These are phyloP conservation scores for Pleurotus platypus DNA, from an alignment of 768 basidiomycete species.

Conservation along the genomic window DNA sequence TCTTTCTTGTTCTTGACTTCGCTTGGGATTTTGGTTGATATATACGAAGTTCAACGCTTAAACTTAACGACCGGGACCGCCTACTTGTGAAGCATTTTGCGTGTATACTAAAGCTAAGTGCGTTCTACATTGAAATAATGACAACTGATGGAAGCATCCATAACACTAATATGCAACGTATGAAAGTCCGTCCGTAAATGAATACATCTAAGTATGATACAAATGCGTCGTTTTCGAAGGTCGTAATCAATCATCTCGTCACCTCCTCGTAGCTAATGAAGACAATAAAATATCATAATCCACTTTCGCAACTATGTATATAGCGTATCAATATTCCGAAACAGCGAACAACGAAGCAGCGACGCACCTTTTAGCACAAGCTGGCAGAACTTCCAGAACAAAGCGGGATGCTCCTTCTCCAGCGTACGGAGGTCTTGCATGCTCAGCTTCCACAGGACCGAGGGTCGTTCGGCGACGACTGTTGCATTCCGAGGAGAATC, in stretches of 20 bases:
- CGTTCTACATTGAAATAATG: no score
- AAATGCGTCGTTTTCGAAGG: no score
- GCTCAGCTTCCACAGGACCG: constrained; percentile 80
- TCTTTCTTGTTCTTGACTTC: no score
- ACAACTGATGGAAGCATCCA: no score
- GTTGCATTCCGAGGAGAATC: constrained; percentile 80
- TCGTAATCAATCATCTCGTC: not conserved
- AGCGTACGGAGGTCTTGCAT: constrained; percentile 52
- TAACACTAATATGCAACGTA: no score
- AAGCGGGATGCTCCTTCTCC: constrained; percentile 62
- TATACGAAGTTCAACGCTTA: no score
- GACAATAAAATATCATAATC: constrained; percentile 63
- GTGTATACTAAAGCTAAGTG: no score
- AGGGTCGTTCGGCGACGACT: constrained; percentile 75
- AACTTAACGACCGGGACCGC: no score
- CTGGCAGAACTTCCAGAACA: constrained; percentile 63
- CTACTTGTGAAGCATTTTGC: no score
- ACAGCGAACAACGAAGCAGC: constrained; percentile 27
- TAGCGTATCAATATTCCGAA: constrained; percentile 34
- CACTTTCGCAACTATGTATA: constrained; percentile 52
- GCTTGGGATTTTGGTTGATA: no score
- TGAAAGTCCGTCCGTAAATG: no score
- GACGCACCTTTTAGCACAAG: constrained; percentile 70
- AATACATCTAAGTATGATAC: no score
- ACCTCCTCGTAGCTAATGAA: constrained; percentile 35